Percentiles rank a stretch among this genome's conserved stretches.
phyloP scores from a whole-genome alignment of 1,284 basidiomycete genomes.

The Microbotryomycetes sp. region DNA sequence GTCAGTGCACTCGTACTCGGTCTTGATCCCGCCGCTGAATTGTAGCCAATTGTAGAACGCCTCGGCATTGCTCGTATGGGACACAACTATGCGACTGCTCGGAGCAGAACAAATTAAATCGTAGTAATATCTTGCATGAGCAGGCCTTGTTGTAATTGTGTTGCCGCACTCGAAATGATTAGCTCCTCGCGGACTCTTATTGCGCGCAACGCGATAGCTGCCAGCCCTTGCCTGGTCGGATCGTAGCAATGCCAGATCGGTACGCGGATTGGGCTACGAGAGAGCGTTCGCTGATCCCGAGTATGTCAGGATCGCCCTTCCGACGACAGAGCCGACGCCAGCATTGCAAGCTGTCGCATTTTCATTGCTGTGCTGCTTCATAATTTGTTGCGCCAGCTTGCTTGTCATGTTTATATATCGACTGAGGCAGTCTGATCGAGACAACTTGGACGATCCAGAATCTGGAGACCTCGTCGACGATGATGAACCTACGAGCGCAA shows the following conservation, averaged over 20 bases:
- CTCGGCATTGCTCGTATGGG: slow-evolving; percentile 62
- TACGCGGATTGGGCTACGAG: too few species aligned
- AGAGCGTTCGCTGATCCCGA: too few species aligned
- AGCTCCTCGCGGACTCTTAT: too few species aligned
- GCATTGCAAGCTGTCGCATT: background rate
- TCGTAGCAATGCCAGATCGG: too few species aligned
- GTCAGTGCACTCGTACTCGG: background rate
- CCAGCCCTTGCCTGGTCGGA: too few species aligned
- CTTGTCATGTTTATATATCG: background rate
- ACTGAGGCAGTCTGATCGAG: background rate
- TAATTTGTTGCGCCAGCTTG: background rate
- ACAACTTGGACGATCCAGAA: background rate
- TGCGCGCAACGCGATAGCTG: too few species aligned
- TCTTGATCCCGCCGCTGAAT: background rate
- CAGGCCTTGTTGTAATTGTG: background rate
- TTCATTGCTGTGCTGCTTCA: background rate
- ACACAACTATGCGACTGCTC: slow-evolving; percentile 53
- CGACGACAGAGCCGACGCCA: too few species aligned
- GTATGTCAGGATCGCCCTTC: too few species aligned
- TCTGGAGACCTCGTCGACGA: background rate
- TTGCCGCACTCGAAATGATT: too few species aligned
- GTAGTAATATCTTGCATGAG: background rate
- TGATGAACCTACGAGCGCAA: too few species aligned
- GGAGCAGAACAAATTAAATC: slow-evolving; percentile 52
- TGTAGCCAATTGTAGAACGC: slow-evolving; percentile 47